These are phyloP conservation scores for Agrostemma githago DNA, from an alignment of 148 eudicot genomes.

Conservation along the genomic window DNA sequence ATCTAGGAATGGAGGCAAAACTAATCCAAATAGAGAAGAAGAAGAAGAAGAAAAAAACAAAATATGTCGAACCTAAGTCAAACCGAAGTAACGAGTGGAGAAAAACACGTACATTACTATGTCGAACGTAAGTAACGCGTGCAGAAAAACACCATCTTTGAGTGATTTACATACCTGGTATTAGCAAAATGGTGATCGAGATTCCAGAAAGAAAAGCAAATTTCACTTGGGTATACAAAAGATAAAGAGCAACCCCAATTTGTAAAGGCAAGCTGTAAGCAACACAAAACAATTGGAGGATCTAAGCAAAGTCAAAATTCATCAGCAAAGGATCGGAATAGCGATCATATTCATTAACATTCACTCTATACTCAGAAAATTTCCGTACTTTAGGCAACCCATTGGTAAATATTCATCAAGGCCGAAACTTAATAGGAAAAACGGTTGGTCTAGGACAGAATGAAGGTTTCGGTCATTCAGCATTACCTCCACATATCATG, in stretches of 20 bases:
- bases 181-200: conserved; percentile 73
- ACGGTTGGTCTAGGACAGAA: neutral
- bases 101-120: neutral
- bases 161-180: conserved; percentile 60
- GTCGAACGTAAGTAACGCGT: neutral
- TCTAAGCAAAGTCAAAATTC: conserved; percentile 5
- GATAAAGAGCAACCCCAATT: conserved; percentile 86
- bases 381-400: neutral
- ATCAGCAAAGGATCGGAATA: neutral
- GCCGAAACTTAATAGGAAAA: neutral
- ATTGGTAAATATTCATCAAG: neutral
- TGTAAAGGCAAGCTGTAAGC: conserved; percentile 88
- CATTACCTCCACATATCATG: conserved; percentile 95
- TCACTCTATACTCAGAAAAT: conserved; percentile 2
- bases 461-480: neutral
- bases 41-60: neutral
- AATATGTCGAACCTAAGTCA: neutral
- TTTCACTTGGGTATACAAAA: conserved; percentile 78
- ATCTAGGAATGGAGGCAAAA: neutral
- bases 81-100: neutral
- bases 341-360: neutral
- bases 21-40: neutral
- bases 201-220: conserved; percentile 86
- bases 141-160: neutral
- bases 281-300: conserved; percentile 1